Conservation (phyloP, 2,329 filamentous ascomycete genomes). For the Trichophyton verrucosum region DNA sequence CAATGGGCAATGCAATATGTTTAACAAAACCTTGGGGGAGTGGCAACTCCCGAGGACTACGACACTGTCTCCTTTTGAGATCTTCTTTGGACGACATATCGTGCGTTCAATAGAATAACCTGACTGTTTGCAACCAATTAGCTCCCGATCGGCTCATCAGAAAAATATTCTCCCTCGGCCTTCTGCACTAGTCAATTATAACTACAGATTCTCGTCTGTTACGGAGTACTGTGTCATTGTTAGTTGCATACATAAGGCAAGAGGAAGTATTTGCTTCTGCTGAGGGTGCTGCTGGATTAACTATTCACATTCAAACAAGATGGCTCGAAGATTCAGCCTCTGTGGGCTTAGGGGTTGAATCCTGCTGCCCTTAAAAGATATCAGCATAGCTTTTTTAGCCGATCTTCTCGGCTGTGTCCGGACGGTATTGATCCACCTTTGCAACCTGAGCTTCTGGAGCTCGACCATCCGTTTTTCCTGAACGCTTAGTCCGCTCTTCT, state of each 20-base stretch:
- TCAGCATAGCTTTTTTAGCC: background rate
- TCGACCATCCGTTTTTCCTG: background rate
- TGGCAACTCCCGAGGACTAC: background rate
- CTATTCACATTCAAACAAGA: background rate
- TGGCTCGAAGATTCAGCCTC: background rate
- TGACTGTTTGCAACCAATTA: background rate
- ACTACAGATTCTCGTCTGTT: background rate
- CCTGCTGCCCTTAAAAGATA: background rate
- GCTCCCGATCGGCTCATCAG: no score
- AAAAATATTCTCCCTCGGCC: background rate
- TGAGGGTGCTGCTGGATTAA: background rate
- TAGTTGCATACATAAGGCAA: background rate
- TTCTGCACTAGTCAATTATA: background rate
- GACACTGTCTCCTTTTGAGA: background rate
- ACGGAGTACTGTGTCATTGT: background rate
- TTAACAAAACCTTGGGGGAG: background rate
- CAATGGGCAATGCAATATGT: background rate
- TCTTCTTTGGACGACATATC: background rate
- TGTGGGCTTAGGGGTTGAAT: background rate
- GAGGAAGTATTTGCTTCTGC: background rate
- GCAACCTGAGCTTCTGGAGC: background rate
- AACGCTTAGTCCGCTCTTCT: background rate
- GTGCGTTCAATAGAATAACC: background rate
- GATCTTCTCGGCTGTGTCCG: background rate
- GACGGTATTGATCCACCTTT: background rate